These are phyloP conservation scores for Crataegus laevigata DNA, from an alignment of 306 rosid genomes.

Conservation along the genomic window DNA sequence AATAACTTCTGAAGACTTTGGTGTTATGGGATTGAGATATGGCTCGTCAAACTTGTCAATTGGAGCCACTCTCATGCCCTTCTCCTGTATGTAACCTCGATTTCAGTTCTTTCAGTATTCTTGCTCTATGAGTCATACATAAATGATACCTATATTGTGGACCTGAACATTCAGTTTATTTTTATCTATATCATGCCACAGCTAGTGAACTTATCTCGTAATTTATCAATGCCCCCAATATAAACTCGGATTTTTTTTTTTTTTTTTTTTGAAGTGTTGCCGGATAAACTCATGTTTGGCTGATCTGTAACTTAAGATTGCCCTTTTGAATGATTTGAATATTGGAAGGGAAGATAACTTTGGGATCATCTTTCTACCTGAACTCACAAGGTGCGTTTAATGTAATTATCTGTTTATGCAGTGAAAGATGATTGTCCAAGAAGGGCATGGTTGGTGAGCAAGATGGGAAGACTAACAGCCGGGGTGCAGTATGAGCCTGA, in stretches of 20 bases:
- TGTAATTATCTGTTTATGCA: conserved; percentile 29
- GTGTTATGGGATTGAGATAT: conserved; percentile 83
- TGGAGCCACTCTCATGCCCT: conserved; percentile 69
- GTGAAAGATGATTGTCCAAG: conserved; percentile 64
- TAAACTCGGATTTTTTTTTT: no score
- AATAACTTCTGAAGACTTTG: conserved; percentile 58
- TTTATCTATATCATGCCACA: background rate
- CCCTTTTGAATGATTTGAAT: background rate
- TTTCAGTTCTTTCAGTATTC: conserved; percentile 6
- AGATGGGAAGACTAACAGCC: conserved; percentile 79
- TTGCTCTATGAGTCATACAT: background rate
- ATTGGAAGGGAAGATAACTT: background rate
- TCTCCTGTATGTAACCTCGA: conserved; percentile 46
- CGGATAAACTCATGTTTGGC: background rate
- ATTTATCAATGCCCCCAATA: background rate
- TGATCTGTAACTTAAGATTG: background rate
- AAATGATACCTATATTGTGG: background rate
- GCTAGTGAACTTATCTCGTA: background rate
- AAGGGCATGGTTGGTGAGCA: conserved; percentile 81
- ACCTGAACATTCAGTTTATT: background rate
- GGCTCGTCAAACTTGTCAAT: conserved; percentile 68
- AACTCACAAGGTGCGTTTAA: background rate
- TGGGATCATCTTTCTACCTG: background rate
- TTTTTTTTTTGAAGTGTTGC: background rate
- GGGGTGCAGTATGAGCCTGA: conserved; percentile 93